Conservation (phyloP, 306 rosid species). For the Echinosophora koreensis region DNA sequence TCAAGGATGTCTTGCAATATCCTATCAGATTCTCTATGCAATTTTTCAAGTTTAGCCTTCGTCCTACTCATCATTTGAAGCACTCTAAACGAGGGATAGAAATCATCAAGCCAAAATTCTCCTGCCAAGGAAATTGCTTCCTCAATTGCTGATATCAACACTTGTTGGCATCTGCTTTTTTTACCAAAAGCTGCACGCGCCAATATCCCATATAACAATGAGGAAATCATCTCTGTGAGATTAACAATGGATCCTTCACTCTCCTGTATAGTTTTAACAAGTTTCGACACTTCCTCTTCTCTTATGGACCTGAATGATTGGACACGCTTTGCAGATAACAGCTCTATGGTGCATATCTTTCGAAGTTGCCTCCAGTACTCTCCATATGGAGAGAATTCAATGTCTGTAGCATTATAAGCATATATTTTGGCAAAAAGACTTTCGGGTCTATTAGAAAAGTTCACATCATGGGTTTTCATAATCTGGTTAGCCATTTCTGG, state of each 20-base stretch:
- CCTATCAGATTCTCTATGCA: neutral
- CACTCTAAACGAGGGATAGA: neutral
- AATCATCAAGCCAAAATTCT: neutral
- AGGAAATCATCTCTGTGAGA: neutral
- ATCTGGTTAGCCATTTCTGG: constrained; percentile 35
- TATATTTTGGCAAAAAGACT: neutral
- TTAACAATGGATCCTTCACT: constrained; percentile 2
- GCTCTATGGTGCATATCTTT: constrained; percentile 48
- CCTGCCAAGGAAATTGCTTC: neutral
- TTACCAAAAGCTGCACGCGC: neutral
- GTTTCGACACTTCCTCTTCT: neutral
- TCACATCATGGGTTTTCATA: constrained; percentile 41
- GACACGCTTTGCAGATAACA: constrained; percentile 43
- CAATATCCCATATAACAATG: neutral
- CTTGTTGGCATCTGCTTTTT: neutral
- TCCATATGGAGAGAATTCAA: constrained; percentile 29
- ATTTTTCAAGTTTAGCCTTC: neutral
- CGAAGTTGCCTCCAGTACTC: constrained; percentile 46
- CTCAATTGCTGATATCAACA: neutral
- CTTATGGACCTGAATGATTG: constrained; percentile 33
- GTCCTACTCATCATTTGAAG: neutral
- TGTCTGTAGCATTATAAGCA: neutral
- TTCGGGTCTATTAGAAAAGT: constrained; percentile 29
- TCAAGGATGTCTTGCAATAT: neutral
- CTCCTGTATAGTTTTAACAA: neutral